A percentile compares a stretch with the other conserved stretches of the same genome.
These are phyloP conservation scores for Diplodia corticola DNA, from an alignment of 2,329 filamentous ascomycete genomes.

Conservation along the genomic window DNA sequence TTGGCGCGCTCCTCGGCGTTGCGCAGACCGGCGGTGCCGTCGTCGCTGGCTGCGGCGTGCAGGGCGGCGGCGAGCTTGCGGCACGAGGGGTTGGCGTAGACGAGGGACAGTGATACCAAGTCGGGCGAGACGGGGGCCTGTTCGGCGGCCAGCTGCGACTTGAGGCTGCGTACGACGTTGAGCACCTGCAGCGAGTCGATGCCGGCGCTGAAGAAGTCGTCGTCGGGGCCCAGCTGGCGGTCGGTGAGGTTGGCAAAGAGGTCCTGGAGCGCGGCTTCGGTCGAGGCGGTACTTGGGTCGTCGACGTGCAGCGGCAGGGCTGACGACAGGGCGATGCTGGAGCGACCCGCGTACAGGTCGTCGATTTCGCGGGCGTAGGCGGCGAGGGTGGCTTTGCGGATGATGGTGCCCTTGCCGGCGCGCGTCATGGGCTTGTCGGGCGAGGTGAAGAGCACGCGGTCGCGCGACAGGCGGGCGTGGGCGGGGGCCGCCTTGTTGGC, in stretches of 20 bases:
- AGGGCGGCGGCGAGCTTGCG: background rate
- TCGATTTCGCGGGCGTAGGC: slow-evolving; percentile 36
- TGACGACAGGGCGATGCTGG: background rate
- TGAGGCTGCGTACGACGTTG: slow-evolving; percentile 39
- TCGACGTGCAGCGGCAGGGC: background rate
- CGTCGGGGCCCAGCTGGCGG: background rate
- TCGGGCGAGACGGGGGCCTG: background rate
- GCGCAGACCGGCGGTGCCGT: background rate
- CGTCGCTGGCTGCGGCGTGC: background rate
- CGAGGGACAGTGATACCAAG: background rate
- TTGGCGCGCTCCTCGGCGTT: slow-evolving; percentile 42
- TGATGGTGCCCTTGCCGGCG: slow-evolving; percentile 30
- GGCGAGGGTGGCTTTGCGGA: slow-evolving; percentile 24
- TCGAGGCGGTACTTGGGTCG: background rate
- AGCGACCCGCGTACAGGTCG: slow-evolving; percentile 39
- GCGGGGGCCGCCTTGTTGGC: slow-evolving; percentile 1
- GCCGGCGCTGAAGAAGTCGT: slow-evolving; percentile 61
- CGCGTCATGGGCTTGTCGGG: slow-evolving; percentile 18
- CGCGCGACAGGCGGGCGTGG: slow-evolving; percentile 23
- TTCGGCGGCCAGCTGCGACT: background rate
- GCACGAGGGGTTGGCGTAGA: background rate
- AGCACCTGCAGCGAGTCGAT: slow-evolving; percentile 62
- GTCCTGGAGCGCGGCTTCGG: background rate
- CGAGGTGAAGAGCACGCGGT: slow-evolving; percentile 21
- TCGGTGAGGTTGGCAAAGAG: background rate